Evolutionary conservation across 1,284 basidiomycete genomes (phyloP).

Genomic region (Garcileccinum viscosum): DNA sequence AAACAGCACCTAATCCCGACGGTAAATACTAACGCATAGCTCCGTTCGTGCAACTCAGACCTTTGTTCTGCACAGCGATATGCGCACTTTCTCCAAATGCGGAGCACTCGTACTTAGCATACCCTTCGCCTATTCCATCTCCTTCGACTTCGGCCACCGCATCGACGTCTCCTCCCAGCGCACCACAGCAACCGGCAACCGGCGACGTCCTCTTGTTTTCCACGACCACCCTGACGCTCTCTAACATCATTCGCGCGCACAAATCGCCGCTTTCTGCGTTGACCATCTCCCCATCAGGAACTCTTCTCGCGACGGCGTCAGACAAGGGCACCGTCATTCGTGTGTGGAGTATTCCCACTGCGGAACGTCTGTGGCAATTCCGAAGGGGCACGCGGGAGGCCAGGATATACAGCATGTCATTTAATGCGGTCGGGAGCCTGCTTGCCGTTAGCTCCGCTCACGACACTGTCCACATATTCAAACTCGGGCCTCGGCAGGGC

Average conservation of each 20-base stretch:
- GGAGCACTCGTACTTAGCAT: constrained; percentile 95
- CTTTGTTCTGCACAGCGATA: constrained; percentile 69
- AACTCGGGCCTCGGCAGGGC: constrained; percentile 54
- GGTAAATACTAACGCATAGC: constrained; percentile 54
- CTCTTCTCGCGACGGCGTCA: constrained; percentile 90
- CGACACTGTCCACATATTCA: constrained; percentile 98
- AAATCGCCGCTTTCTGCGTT: constrained; percentile 92
- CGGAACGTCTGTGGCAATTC: constrained; percentile 96
- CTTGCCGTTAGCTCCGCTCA: constrained; percentile 92
- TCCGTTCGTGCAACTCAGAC: neutral
- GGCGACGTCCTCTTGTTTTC: constrained; percentile 95
- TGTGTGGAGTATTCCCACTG: constrained; percentile 90
- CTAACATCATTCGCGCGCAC: constrained; percentile 97
- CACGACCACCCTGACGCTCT: constrained; percentile 87
- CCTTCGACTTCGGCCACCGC: constrained; percentile 64
- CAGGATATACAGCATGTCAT: constrained; percentile 90
- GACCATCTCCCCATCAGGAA: constrained; percentile 86
- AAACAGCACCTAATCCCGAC: constrained; percentile 94
- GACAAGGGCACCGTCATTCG: constrained; percentile 98
- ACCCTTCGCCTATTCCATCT: constrained; percentile 92
- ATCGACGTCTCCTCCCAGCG: constrained; percentile 47
- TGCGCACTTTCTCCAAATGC: constrained; percentile 94
- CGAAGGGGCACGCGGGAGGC: constrained; percentile 87
- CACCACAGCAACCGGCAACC: constrained; percentile 54
- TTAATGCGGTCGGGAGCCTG: constrained; percentile 85